A percentile compares a stretch with the other conserved stretches of the same genome.
Evolutionary conservation across 192 early-diverging fungal genomes (phyloP).

Genomic region (Gaertneriomyces semiglobifer): DNA sequence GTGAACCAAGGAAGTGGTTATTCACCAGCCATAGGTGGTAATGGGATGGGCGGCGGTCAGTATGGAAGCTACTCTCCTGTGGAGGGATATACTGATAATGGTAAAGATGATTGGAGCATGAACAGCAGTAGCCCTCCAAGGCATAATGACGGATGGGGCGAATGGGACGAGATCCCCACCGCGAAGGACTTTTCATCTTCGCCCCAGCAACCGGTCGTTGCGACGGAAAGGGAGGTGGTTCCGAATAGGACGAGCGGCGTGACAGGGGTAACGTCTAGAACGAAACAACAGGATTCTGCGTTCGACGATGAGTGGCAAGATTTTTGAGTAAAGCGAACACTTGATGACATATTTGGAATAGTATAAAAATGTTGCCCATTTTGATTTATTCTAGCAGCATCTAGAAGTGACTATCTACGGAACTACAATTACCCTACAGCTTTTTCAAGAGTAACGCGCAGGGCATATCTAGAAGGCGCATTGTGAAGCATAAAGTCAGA

Average conservation of each 20-base stretch:
- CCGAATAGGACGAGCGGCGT: not conserved
- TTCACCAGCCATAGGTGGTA: not conserved
- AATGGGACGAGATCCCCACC: not conserved
- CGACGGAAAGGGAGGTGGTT: not conserved
- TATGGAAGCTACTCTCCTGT: not conserved
- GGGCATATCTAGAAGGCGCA: too few relatives aligned
- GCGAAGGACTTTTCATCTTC: constrained; percentile 7
- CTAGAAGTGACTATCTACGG: too few relatives aligned
- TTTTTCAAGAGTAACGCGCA: too few relatives aligned
- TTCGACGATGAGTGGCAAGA: constrained; percentile 38
- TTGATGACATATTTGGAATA: too few relatives aligned
- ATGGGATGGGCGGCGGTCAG: constrained; percentile 13
- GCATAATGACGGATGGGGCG: constrained; percentile 11
- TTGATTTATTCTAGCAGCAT: too few relatives aligned
- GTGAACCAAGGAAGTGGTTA: constrained; percentile 30
- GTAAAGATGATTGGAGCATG: not conserved
- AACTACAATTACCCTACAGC: too few relatives aligned
- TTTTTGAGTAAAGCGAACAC: constrained; percentile 22
- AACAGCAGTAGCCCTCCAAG: constrained; percentile 3
- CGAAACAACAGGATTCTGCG: not conserved
- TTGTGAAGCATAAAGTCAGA: too few relatives aligned
- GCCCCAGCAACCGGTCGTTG: not conserved
- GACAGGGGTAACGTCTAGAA: not conserved
- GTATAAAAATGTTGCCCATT: too few relatives aligned
- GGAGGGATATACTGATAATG: not conserved